Percentiles rank a stretch among this genome's conserved stretches.
Evolutionary conservation across 192 early-diverging fungal species (phyloP).

Genomic region (Coemansia biformis): DNA sequence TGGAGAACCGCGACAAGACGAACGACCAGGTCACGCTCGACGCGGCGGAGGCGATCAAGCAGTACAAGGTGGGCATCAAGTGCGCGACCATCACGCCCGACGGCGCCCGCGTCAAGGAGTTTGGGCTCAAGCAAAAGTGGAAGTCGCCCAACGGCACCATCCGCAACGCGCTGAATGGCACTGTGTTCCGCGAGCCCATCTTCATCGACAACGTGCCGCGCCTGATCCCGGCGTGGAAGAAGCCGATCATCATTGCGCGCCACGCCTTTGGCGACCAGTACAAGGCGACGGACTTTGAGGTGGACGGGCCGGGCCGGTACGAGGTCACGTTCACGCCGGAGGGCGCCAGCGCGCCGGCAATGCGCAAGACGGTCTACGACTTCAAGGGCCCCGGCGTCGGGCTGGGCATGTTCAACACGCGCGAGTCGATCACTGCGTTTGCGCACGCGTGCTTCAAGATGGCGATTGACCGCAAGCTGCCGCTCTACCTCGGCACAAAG

Average conservation of each 20-base stretch:
- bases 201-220: constrained; percentile 86
- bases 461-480: constrained; percentile 82
- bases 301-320: constrained; percentile 82
- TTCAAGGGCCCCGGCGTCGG: constrained; percentile 85
- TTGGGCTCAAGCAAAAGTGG: constrained; percentile 97
- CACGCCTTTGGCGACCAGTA: constrained; percentile 99
- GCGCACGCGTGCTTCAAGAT: constrained; percentile 94
- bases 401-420: constrained; percentile 95
- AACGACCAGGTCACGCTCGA: constrained; percentile 91
- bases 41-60: constrained; percentile 92
- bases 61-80: constrained; percentile 98
- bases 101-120: constrained; percentile 89
- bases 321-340: constrained; percentile 86
- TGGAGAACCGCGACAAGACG: constrained; percentile 91
- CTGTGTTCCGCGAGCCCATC: constrained; percentile 98
- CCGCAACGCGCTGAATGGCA: constrained; percentile 93
- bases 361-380: constrained; percentile 72
- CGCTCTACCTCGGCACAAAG: constrained; percentile 94
- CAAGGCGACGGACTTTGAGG: constrained; percentile 93
- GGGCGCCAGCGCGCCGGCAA: constrained; percentile 59
- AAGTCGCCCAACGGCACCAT: constrained; percentile 97
- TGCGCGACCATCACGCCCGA: constrained; percentile 99
- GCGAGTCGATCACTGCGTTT: constrained; percentile 87
- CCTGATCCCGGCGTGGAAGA: constrained; percentile 89
- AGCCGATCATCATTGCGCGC: constrained; percentile 93